Base-by-base conservation (phyloP, 2,329 filamentous ascomycete genomes). In the Claviceps cyperi region DNA sequence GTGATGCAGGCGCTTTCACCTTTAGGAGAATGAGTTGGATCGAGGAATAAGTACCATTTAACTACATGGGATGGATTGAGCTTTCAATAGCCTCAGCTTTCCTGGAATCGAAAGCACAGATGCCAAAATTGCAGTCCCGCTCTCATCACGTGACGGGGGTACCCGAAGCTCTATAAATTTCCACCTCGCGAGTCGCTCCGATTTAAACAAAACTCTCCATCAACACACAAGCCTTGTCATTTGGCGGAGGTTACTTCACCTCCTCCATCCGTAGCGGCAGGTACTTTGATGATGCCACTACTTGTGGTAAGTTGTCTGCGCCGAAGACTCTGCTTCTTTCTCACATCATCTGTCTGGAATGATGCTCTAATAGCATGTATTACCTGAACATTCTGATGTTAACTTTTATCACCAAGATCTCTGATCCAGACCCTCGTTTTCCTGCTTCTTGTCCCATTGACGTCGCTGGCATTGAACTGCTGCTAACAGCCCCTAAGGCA, bases 331-430 rank as follows among this genome's bases (percentile, higher is more conserved):
- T 52, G 40, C 52, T 44, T 46, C 17, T 14, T 36, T 49, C 9
- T 19, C 19, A 14, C 37, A 35, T 14, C 22, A 51, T 52, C 48
- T 39, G 46, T 53, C 63, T 62, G 62, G 64, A 59, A 76, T 77
- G 74, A 78, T 77, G 75, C 58, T 52, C 64, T 65, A 69, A 64
- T 63, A 75, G 73, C 74, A 77, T 76, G 72, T 76, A 75, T 76
- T 76, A 76, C 69, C 73, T 76, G 73, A 77, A 66, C 61, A 65
- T 61, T 66, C 35, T 64, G 15, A 44, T 67, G 76, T 77, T 77
- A 73, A 62, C 70, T 74, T 77, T 75, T 47, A 78, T 80, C 76
- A 82, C 78, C 78, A 82, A 83, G 78, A 83, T 83, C 78, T 82
- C 79, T 83, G 79, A 83, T 62, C 64, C 64, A 65, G 64, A 56